Evolutionary conservation across 352 stramenopile species (phyloP), one percentile per base, ranked within the genome.

Genomic region (Pseudoperonospora humuli): DNA sequence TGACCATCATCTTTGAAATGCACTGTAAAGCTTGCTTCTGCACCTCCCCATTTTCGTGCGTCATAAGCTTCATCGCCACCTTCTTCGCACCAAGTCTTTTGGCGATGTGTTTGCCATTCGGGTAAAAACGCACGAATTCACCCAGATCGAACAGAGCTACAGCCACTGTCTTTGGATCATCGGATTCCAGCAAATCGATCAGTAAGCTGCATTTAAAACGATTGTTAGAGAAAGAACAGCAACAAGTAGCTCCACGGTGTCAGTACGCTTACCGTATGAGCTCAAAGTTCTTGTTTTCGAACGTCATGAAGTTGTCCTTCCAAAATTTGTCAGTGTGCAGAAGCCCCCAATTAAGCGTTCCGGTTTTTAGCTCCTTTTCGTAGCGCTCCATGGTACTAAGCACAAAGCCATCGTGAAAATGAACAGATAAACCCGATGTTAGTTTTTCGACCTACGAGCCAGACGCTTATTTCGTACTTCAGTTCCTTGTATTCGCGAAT

Each of bases 1-100:
- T 95, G 27, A 98, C 92, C 89, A 98, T 97, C 69, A 99, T 97
- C 82, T 99, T 99, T 37, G 88, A 98, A 46, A 98, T 96, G 64
- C 92, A 98, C 62, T 97, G 89, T 23, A 99, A 75, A 14, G 95
- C 94, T 68, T 98, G 93, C 69, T 96, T 96, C 70, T 98, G 93
- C n/a, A 99, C 83, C 46, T 98, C 95, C 0, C 77, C 62, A 66
- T 97, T 97, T 43, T 68, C 89, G 67, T 97, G 89, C 54, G 96
- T 96, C 76, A 99, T 97, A 48, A 99, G 82, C 38, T 92, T 86
- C 94, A 99, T 98, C 28, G 95, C 86, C 37, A 95, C 72, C 56
- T 98, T 96, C 72, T 98, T 98, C 25, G 92, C 96, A 24, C 94
- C 95, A 42, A 98, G 70, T 54, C 82, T 69, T 70, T 97, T 98